Base-by-base conservation (phyloP, 2,329 filamentous ascomycete genomes). In the Myriangium duriaei region DNA sequence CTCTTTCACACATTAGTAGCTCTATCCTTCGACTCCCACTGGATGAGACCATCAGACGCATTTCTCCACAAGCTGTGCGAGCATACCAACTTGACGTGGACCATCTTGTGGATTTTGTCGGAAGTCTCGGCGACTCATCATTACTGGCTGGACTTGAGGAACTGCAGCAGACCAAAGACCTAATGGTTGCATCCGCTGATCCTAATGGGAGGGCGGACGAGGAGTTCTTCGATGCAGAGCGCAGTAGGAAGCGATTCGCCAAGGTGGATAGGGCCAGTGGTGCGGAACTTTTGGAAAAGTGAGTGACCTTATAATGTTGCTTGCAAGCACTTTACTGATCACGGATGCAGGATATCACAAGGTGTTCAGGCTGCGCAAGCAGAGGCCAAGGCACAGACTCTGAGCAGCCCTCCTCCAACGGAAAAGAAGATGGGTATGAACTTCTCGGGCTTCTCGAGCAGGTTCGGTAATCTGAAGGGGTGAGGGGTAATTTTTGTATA, bases 141-240 rank as follows among this genome's bases (percentile, higher is more conserved):
- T 66, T 98, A 13, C 73, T 81, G 45, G 81, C 91, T 53, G 91
- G 92, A 48, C 65, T 98, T 28, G 87, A 95, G 51, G 91, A 96
- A 62, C 67, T 98, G 24, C 79, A 88, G 49, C 91, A 98, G 64
- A 96, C 91, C 1, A 80, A 94, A 32, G 76, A 81, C 42, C 69
- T 98, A 16, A 63, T 71, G 1, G 34, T 39, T 10, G 53, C 52
- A 1, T 50, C 49, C 1, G 85, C 93, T 29, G 93, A 93, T 50
- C 76, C 84, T n/a, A 41, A 38, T 11, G 36, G 36, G 12, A 40
- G 34, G 4, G 43, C 43, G 5, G 56, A 55, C 6, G 87, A 96
- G 47, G 88, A 96, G 58, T 98, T 94, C 59, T 98, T 91, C 57
- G 91, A 98, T 54, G 80, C 91, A 34, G 81, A 80, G 4, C 82